Base-by-base conservation (phyloP, 345 rosid species). In the Orychophragmus violaceus region DNA sequence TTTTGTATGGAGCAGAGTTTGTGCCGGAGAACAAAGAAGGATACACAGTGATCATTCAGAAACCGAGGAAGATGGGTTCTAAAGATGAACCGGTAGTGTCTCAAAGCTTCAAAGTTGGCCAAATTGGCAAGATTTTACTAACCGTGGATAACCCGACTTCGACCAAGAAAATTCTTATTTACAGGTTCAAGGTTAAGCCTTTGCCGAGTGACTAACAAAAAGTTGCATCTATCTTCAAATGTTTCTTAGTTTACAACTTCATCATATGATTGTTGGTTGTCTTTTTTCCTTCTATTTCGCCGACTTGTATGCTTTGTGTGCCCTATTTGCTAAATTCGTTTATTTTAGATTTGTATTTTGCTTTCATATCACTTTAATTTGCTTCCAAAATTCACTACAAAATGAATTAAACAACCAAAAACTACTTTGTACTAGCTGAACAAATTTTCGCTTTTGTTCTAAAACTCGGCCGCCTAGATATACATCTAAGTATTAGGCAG, bases 1-100 rank as follows among this genome's bases (percentile, higher is more conserved):
- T 76, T 25, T 28, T 49, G 13, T 76, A 76, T 39, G 73, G 76
- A 59, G 76, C 73, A 5, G 79, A 71, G 65, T 76, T 45, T 71
- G 76, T 76, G 16, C 76, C 79, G 1, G 64, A 69, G 45, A 66
- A 39, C 39, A 58, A 60, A 61, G 69, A 76, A 66, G 71, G 64
- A 18, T 76, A 76, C 45, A 76, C 79, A 35, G 66, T 76, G 55
- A 76, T 76, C 2, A 71, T 76, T 23, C 79, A 76, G 50, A 76
- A 76, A 28, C 76, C 71, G 16, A 71, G 66, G 64, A 76, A 66
- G 72, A 55, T 76, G 64, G 5, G 4, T 58, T 19, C 65, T 1
- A 54, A 27, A 41, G 72, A 76, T 53, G 72, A 76, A 76, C 73
- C 61, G 0, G 79, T 76, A 1, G 42, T 76, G 7, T 71, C 69